Evolutionary conservation across 2,329 filamentous ascomycete genomes (phyloP).

Genomic region (Neonectria ditissima): DNA sequence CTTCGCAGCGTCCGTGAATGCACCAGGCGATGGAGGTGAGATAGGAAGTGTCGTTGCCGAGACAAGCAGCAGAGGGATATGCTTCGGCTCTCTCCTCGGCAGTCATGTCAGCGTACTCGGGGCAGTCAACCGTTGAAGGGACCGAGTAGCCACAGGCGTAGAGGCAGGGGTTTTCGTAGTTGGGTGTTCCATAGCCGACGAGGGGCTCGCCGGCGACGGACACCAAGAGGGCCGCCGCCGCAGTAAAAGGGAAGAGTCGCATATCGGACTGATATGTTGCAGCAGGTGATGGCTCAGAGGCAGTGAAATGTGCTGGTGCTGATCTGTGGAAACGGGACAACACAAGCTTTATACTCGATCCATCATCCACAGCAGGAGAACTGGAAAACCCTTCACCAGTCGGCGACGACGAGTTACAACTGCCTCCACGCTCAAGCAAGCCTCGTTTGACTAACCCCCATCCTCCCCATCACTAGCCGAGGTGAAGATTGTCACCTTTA

Average conservation of each 20-base stretch:
- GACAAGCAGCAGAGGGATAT: conserved; percentile 31
- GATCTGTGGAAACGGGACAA: background rate
- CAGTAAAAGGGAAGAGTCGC: conserved; percentile 8
- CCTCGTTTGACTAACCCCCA: conserved; percentile 16
- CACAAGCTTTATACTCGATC: conserved; percentile 16
- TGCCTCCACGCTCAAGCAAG: conserved; percentile 11
- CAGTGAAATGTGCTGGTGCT: too few relatives aligned
- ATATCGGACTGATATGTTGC: too few relatives aligned
- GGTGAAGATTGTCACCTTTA: conserved; percentile 13
- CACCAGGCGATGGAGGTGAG: conserved; percentile 41
- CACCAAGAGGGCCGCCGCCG: conserved; percentile 4
- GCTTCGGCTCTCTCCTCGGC: conserved; percentile 29
- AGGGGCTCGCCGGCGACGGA: conserved; percentile 22
- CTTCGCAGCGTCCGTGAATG: conserved; percentile 24
- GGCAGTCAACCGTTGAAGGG: conserved; percentile 35
- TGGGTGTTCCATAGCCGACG: conserved; percentile 33
- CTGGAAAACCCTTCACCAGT: conserved; percentile 6
- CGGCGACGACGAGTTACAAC: conserved; percentile 9
- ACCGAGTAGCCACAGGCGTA: conserved; percentile 33
- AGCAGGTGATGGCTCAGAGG: too few relatives aligned
- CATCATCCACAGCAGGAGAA: background rate
- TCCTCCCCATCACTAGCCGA: conserved; percentile 13
- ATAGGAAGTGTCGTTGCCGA: conserved; percentile 30
- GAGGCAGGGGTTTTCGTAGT: conserved; percentile 25
- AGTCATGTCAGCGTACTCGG: conserved; percentile 37